Conservation (phyloP, 495 filamentous ascomycete species). For the Penicillium samsonianum region DNA sequence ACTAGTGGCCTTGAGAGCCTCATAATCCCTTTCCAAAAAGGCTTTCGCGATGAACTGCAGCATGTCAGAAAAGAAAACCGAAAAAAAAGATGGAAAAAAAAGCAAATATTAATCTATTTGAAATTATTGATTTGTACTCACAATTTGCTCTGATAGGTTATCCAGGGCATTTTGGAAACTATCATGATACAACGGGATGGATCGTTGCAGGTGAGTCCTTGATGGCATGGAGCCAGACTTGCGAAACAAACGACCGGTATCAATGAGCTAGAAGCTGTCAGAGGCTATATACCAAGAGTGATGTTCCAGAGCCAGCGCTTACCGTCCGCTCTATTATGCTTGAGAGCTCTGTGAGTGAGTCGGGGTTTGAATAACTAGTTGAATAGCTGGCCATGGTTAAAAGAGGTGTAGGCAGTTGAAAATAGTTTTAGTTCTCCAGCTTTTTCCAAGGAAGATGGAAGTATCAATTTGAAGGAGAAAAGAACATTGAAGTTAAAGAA, state of each 20-base stretch:
- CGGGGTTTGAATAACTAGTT: constrained; percentile 37
- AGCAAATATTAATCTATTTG: constrained; percentile 2
- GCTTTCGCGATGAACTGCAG: constrained; percentile 49
- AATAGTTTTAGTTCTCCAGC: not conserved
- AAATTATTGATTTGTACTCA: constrained; percentile 30
- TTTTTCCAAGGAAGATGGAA: no score
- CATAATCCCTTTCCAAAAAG: constrained; percentile 49
- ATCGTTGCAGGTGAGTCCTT: constrained; percentile 41
- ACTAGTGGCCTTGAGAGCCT: constrained; percentile 40
- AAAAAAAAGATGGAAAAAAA: constrained; percentile 1
- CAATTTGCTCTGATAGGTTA: constrained; percentile 54
- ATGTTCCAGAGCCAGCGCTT: constrained; percentile 12
- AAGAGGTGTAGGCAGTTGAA: not conserved
- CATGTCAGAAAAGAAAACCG: constrained; percentile 20
- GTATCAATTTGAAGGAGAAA: no score
- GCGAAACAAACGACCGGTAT: constrained; percentile 51
- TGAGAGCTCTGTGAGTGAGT: constrained; percentile 46
- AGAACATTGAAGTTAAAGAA: not conserved
- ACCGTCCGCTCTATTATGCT: constrained; percentile 50
- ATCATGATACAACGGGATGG: constrained; percentile 47
- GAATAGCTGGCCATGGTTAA: constrained; percentile 31
- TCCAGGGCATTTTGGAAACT: constrained; percentile 53
- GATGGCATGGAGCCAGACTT: constrained; percentile 39
- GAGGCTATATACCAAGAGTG: constrained; percentile 9
- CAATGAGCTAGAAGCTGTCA: constrained; percentile 45